These are phyloP conservation scores for Rhododendron ovatum DNA, from an alignment of 148 eudicot species.

Conservation along the genomic window DNA sequence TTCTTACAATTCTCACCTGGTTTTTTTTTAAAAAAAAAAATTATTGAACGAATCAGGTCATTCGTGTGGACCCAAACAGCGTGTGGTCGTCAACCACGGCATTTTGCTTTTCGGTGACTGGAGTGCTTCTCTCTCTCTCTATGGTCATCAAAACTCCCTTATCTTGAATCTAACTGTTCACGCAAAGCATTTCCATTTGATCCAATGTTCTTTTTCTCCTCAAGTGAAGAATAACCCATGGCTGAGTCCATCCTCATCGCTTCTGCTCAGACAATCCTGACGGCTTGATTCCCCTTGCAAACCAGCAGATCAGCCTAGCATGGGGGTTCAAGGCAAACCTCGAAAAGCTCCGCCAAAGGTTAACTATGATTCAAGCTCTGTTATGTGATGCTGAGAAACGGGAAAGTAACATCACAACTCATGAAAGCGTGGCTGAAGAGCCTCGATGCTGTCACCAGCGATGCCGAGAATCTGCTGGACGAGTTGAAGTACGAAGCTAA, in stretches of 20 bases:
- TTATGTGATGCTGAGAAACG: background rate
- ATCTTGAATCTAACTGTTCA: too few relatives aligned
- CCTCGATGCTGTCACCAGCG: background rate
- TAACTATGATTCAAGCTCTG: background rate
- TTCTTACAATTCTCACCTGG: too few relatives aligned
- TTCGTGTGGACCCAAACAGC: too few relatives aligned
- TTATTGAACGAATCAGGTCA: too few relatives aligned
- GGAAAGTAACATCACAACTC: background rate
- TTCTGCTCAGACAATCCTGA: background rate
- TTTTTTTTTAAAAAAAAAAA: too few relatives aligned
- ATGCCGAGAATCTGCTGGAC: conserved; percentile 10
- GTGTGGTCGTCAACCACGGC: too few relatives aligned
- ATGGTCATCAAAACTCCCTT: too few relatives aligned
- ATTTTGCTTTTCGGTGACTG: too few relatives aligned
- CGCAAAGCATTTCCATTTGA: too few relatives aligned
- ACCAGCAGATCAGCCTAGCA: background rate
- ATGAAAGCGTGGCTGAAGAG: background rate
- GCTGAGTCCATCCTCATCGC: background rate
- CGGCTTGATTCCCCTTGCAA: background rate
- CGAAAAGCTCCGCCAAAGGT: background rate
- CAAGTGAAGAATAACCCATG: background rate
- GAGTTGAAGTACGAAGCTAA: background rate
- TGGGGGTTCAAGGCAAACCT: background rate
- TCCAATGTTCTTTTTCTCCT: too few relatives aligned
- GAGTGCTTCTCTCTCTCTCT: too few relatives aligned